Evolutionary conservation across 257 asterid species (phyloP), one percentile per base, ranked within the genome.

Genomic region (Ilex aquifolium): DNA sequence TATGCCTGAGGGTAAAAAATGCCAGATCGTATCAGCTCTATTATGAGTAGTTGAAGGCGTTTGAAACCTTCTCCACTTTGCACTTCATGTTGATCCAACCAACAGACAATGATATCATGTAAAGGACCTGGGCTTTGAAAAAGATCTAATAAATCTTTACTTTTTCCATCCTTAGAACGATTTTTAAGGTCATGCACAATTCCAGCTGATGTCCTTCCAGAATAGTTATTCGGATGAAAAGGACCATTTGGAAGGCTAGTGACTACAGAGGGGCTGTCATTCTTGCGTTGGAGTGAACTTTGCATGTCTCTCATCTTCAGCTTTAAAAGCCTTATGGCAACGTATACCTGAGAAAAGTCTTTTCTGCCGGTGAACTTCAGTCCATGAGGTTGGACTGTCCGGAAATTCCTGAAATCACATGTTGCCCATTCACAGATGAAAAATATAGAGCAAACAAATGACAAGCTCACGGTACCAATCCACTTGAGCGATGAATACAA

Each of bases 371-470:
- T 81, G 77, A 94, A 85, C 84, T 86, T 90, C 75, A 82, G 56
- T 62, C 88, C 91, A 71, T 70, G 76, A 55, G 88, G 90, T 63
- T 88, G 84, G 21, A 71, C 79, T 59, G 76, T 58, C 29, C 95
- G 96, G 67, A 86, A 86, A 76, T 94, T 89, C 75, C 97, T 80
- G 63, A 81, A 94, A 65, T 90, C 96, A 79, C 95, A 90, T 46
- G 97, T 84, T 60, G 97, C 97, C 99, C 99, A 94, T 74, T 90
- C 99, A 72, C 96, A 94, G 57, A 94, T 79, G 78, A 84, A 88
- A 74, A 90, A 90, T 29, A 90, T 71, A 63, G 97, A 88, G 73
- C 91, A 94, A 62, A 88, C 66, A 66, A 83, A 72, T 40, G 94
- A 75, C 54, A 84, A 76, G 31, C 83, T 72, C 67, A 81, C 90